These are phyloP conservation scores for Leccinum sublutescens DNA, from an alignment of 768 basidiomycete species.

Conservation along the genomic window DNA sequence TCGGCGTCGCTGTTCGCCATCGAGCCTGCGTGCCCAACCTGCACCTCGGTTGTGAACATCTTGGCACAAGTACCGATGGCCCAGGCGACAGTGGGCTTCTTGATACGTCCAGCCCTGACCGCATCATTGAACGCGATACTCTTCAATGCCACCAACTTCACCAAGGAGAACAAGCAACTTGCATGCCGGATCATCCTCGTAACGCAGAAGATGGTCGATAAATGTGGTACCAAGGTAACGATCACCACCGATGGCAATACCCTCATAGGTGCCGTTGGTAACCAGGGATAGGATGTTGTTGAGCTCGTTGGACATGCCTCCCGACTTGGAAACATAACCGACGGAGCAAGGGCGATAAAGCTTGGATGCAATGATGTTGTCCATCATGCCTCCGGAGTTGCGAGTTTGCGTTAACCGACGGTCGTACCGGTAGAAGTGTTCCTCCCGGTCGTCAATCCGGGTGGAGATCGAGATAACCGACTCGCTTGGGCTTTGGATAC, in stretches of 20 bases:
- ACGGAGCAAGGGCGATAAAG: constrained; percentile 97
- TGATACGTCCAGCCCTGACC: constrained; percentile 89
- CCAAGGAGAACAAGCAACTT: constrained; percentile 99
- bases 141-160: constrained; percentile 98
- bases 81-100: constrained; percentile 99
- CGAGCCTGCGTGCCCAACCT: constrained; percentile 97
- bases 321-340: constrained; percentile 99
- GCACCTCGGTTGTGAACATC: constrained; percentile 99
- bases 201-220: constrained; percentile 97
- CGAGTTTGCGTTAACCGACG: constrained; percentile 34
- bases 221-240: constrained; percentile 98
- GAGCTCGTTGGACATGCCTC: constrained; percentile 99
- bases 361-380: constrained; percentile 98
- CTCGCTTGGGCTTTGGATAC: constrained; percentile 36
- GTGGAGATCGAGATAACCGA: constrained; percentile 78
- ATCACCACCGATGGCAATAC: constrained; percentile 99
- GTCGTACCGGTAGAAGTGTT: constrained; percentile 22
- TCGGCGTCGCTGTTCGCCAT: constrained; percentile 98
- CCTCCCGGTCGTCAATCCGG: constrained; percentile 58
- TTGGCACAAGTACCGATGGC: constrained; percentile 99
- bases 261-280: constrained; percentile 99
- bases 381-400: constrained; percentile 75
- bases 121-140: constrained; percentile 95
- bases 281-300: constrained; percentile 98
- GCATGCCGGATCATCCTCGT: constrained; percentile 95